These are phyloP conservation scores for Aspergillus campestris DNA, from an alignment of 495 filamentous ascomycete species.

Conservation along the genomic window DNA sequence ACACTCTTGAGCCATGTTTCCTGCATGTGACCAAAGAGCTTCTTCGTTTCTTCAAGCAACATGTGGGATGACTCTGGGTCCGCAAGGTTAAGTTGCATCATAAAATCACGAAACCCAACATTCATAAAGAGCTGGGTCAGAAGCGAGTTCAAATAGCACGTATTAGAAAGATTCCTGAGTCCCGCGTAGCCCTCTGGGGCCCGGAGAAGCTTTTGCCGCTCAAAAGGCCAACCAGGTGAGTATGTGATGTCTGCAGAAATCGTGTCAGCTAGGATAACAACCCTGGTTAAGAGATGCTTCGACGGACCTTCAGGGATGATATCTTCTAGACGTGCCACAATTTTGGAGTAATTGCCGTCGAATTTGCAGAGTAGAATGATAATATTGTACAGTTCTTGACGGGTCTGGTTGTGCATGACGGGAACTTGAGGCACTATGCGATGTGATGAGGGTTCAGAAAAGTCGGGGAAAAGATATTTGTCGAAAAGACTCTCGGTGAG, in stretches of 20 bases:
- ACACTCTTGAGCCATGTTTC: slow-evolving; percentile 62
- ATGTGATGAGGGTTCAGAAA: slow-evolving; percentile 26
- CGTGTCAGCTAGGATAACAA: background rate
- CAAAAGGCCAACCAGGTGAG: slow-evolving; percentile 49
- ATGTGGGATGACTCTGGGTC: slow-evolving; percentile 51
- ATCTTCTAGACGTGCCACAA: slow-evolving; percentile 46
- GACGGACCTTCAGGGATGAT: slow-evolving; percentile 41
- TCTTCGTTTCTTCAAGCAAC: slow-evolving; percentile 68
- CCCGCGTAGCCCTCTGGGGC: slow-evolving; percentile 74
- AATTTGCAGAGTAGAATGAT: slow-evolving; percentile 51
- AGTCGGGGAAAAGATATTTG: slow-evolving; percentile 61
- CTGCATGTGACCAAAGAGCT: slow-evolving; percentile 80
- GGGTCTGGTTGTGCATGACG: slow-evolving; percentile 45
- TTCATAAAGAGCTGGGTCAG: slow-evolving; percentile 98
- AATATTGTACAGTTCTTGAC: slow-evolving; percentile 56
- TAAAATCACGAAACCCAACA: slow-evolving; percentile 74
- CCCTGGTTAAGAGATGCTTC: slow-evolving; percentile 5
- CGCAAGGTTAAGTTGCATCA: slow-evolving; percentile 53
- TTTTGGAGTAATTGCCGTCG: slow-evolving; percentile 37
- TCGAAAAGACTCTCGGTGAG: slow-evolving; percentile 55
- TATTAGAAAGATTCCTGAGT: slow-evolving; percentile 84
- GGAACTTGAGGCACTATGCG: slow-evolving; percentile 29
- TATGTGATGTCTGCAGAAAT: slow-evolving; percentile 39
- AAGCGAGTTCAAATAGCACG: slow-evolving; percentile 95
- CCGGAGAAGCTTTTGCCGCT: slow-evolving; percentile 60